Evolutionary conservation across 495 filamentous ascomycete species (phyloP).

Genomic region (Talaromyces trachyspermus): DNA sequence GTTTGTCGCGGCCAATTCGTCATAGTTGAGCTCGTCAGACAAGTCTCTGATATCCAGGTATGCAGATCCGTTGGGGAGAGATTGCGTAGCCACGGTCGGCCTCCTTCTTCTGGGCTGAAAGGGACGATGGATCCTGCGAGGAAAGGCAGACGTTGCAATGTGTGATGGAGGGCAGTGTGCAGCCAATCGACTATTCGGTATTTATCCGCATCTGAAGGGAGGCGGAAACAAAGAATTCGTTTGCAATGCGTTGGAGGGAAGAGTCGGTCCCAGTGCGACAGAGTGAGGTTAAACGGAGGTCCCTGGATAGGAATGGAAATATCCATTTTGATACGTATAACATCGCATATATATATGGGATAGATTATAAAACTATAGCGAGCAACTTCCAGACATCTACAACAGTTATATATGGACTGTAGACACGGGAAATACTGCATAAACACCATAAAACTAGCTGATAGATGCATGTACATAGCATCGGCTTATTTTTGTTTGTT

Average conservation of each 20-base stretch:
- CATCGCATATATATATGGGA: too few relatives aligned
- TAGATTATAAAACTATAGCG: too few relatives aligned
- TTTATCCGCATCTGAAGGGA: background rate
- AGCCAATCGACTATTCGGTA: background rate
- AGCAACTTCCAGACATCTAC: too few relatives aligned
- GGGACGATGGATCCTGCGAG: background rate
- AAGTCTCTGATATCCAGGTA: background rate
- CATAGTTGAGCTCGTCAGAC: background rate
- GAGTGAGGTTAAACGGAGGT: background rate
- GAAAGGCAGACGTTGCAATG: background rate
- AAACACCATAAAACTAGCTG: too few relatives aligned
- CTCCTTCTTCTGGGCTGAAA: background rate
- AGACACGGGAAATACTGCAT: too few relatives aligned
- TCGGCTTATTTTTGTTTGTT: too few relatives aligned
- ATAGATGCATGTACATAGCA: too few relatives aligned
- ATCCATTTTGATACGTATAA: too few relatives aligned
- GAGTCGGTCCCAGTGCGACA: background rate
- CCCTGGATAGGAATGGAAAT: too few relatives aligned
- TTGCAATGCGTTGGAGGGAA: background rate
- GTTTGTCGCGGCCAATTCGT: background rate
- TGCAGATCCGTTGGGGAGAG: background rate
- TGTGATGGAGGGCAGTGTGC: background rate
- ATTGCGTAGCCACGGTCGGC: constrained; percentile 1
- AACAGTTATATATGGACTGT: too few relatives aligned
- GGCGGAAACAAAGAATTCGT: background rate